Evolutionary conservation across 2,329 filamentous ascomycete species (phyloP).

Genomic region (Monilinia fructigena): DNA sequence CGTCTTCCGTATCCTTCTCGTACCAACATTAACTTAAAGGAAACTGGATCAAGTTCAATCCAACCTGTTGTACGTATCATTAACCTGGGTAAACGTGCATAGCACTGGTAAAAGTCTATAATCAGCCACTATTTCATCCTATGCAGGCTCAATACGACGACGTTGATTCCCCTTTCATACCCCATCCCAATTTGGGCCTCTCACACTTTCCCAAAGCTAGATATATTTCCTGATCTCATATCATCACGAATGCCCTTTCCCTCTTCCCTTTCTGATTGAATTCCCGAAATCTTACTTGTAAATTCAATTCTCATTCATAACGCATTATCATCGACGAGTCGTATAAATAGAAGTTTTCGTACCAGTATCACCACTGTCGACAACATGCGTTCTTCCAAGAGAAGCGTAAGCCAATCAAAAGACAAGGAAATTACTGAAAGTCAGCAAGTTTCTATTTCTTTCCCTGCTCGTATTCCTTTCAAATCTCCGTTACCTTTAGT

Average conservation of each 20-base stretch:
- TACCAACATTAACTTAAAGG: background rate
- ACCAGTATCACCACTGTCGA: background rate
- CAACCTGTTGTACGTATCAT: background rate
- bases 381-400: conserved; percentile 45
- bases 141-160: conserved; percentile 7
- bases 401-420: conserved; percentile 48
- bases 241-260: background rate
- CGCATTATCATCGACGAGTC: background rate
- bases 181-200: background rate
- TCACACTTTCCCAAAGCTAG: conserved; percentile 2
- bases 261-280: background rate
- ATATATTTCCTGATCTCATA: background rate
- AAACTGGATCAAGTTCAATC: background rate
- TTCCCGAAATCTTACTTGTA: background rate
- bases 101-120: conserved; percentile 6
- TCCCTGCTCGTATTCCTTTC: background rate
- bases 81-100: background rate
- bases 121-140: conserved; percentile 14
- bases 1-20: too few relatives aligned
- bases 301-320: background rate
- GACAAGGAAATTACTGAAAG: conserved; percentile 47
- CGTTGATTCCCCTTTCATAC: background rate
- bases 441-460: conserved; percentile 24
- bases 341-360: background rate
- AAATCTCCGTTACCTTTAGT: background rate